These are phyloP conservation scores for Hygrophorus russula DNA, from an alignment of 768 basidiomycete species.

Conservation along the genomic window DNA sequence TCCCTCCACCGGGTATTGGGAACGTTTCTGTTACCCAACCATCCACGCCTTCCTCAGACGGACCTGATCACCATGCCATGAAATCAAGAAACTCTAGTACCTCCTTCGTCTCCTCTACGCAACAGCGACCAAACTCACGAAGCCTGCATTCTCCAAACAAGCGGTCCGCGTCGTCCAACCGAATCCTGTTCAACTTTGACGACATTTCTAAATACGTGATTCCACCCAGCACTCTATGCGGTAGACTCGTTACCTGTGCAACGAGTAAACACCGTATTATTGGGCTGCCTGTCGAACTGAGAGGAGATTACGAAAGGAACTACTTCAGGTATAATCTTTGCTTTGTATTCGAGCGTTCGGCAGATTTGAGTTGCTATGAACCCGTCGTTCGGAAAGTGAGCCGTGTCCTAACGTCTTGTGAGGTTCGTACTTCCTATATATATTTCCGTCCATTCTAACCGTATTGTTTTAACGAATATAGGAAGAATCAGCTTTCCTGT, in stretches of 20 bases:
- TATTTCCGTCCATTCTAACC: background rate
- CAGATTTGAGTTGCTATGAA: constrained; percentile 92
- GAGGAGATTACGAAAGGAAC: constrained; percentile 70
- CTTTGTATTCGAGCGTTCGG: constrained; percentile 88
- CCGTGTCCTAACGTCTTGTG: constrained; percentile 78
- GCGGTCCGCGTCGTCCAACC: constrained; percentile 37
- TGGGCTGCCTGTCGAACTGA: constrained; percentile 80
- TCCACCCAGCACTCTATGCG: constrained; percentile 76
- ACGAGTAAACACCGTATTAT: constrained; percentile 78
- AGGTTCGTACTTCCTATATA: constrained; percentile 41
- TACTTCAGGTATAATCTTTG: constrained; percentile 92
- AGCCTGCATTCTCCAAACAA: constrained; percentile 33
- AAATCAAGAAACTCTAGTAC: constrained; percentile 42
- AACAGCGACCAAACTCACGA: constrained; percentile 31
- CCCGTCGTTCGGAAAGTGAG: constrained; percentile 92
- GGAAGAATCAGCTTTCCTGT: constrained; percentile 88
- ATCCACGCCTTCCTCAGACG: constrained; percentile 25
- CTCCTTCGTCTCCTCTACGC: constrained; percentile 35
- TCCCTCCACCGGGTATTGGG: constrained; percentile 20
- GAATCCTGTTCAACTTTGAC: constrained; percentile 74
- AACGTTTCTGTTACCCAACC: constrained; percentile 16
- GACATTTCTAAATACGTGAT: constrained; percentile 93
- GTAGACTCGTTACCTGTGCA: constrained; percentile 79
- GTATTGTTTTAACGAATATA: constrained; percentile 15
- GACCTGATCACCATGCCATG: constrained; percentile 13